Evolutionary conservation across 768 basidiomycete genomes (phyloP).

Genomic region (Boletus rex-veris): DNA sequence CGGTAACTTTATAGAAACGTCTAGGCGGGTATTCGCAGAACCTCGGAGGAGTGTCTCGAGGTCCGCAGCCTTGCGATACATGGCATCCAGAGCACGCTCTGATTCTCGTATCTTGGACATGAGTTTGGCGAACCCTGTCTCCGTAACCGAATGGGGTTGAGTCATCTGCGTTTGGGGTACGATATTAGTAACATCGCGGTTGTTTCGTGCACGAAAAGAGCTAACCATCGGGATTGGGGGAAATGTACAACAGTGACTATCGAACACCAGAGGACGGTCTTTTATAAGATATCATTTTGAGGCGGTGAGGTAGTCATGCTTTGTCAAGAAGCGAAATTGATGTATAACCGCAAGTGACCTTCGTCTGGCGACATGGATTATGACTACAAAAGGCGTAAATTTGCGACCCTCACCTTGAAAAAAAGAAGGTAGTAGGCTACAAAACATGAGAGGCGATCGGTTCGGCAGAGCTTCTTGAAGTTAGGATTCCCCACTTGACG

Average conservation of each 20-base stretch:
- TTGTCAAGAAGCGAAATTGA: slow-evolving; percentile 1
- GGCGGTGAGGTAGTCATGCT: slow-evolving; percentile 2
- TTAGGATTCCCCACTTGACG: background rate
- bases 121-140: slow-evolving; percentile 15
- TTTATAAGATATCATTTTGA: slow-evolving; percentile 13
- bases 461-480: too few species aligned
- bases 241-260: background rate
- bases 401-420: background rate
- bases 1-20: slow-evolving; percentile 20
- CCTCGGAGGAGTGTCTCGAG: slow-evolving; percentile 8
- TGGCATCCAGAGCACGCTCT: slow-evolving; percentile 14
- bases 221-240: slow-evolving; percentile 11
- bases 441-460: background rate
- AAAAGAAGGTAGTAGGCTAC: background rate
- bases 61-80: slow-evolving; percentile 19
- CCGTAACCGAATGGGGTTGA: slow-evolving; percentile 3
- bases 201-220: background rate
- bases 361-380: background rate
- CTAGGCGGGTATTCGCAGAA: background rate
- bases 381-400: background rate
- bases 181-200: background rate
- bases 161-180: slow-evolving; percentile 3
- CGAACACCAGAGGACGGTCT: background rate
- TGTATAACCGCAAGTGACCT: background rate
- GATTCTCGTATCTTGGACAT: slow-evolving; percentile 21